Evolutionary conservation across 2,329 filamentous ascomycete species (phyloP).

Genomic region (Fusarium globosum): DNA sequence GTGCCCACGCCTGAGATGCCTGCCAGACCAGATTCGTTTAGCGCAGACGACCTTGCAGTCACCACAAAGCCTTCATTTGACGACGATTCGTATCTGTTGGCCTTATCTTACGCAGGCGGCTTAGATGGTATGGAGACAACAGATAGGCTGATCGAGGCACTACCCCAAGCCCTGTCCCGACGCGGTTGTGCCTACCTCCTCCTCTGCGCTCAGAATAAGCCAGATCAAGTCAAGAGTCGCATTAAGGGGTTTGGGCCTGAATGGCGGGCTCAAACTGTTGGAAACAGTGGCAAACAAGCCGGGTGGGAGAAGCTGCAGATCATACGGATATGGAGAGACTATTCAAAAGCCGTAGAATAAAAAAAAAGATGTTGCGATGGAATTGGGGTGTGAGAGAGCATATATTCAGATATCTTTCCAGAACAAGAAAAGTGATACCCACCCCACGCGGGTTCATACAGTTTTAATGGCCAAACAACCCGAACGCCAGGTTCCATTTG

Average conservation of each 20-base stretch:
- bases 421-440: slow-evolving; percentile 45
- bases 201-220: slow-evolving; percentile 90
- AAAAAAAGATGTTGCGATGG: slow-evolving; percentile 4
- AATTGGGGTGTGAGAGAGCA: slow-evolving; percentile 42
- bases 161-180: slow-evolving; percentile 72
- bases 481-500: slow-evolving; percentile 51
- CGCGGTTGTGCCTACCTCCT: slow-evolving; percentile 89
- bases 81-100: slow-evolving; percentile 83
- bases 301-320: slow-evolving; percentile 97
- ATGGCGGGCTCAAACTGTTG: slow-evolving; percentile 84
- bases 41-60: slow-evolving; percentile 39
- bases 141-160: slow-evolving; percentile 75
- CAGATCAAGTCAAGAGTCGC: slow-evolving; percentile 74
- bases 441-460: slow-evolving; percentile 45
- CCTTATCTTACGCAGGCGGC: slow-evolving; percentile 90
- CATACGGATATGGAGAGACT: slow-evolving; percentile 80
- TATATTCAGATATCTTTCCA: slow-evolving; percentile 49
- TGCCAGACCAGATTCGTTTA: slow-evolving; percentile 52
- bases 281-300: slow-evolving; percentile 84
- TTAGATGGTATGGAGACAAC: slow-evolving; percentile 94
- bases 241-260: slow-evolving; percentile 62
- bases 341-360: slow-evolving; percentile 1
- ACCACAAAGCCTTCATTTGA: slow-evolving; percentile 68
- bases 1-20: slow-evolving; percentile 87
- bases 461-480: slow-evolving; percentile 49